phyloP scores from a whole-genome alignment of 2,329 filamentous ascomycete genomes.

The Ramichloridium luteum region DNA sequence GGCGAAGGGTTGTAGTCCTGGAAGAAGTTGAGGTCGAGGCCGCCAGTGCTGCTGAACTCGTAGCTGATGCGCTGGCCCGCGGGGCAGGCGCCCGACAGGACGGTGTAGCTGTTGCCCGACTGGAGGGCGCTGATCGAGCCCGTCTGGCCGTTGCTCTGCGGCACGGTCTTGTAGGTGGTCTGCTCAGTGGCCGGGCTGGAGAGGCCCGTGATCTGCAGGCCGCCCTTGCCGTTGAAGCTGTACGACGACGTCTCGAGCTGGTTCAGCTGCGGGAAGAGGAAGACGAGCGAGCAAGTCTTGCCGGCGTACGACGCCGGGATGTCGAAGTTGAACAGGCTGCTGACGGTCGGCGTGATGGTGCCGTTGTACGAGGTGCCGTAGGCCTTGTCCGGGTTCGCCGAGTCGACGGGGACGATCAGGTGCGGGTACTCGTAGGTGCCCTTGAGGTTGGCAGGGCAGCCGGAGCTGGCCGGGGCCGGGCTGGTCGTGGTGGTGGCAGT shows the following conservation, averaged over 20 bases:
- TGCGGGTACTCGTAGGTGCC: constrained; percentile 40
- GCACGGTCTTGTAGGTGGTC: constrained; percentile 41
- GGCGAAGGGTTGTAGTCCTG: constrained; percentile 15
- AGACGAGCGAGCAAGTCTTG: constrained; percentile 51
- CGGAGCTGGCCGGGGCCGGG: constrained; percentile 6
- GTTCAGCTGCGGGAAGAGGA: constrained; percentile 48
- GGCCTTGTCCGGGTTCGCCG: constrained; percentile 39
- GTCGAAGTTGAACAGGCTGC: constrained; percentile 58
- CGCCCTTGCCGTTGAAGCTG: constrained; percentile 28
- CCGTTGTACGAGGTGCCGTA: constrained; percentile 46
- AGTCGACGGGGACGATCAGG: constrained; percentile 50
- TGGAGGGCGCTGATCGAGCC: neutral
- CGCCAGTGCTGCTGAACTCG: constrained; percentile 8
- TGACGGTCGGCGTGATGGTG: constrained; percentile 40
- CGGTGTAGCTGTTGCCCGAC: constrained; percentile 9
- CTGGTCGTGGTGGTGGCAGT: constrained; percentile 5
- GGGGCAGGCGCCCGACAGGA: constrained; percentile 11
- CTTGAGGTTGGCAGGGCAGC: constrained; percentile 22
- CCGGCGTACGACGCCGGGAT: constrained; percentile 42
- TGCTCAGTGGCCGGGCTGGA: constrained; percentile 30
- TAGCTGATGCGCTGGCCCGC: constrained; percentile 9
- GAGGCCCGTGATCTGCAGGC: constrained; percentile 28
- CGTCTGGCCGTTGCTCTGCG: constrained; percentile 7
- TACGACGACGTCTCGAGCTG: constrained; percentile 49
- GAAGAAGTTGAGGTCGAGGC: constrained; percentile 10